phyloP scores from a whole-genome alignment of 2,329 filamentous ascomycete genomes.

The Pseudocercospora macadamiae region DNA sequence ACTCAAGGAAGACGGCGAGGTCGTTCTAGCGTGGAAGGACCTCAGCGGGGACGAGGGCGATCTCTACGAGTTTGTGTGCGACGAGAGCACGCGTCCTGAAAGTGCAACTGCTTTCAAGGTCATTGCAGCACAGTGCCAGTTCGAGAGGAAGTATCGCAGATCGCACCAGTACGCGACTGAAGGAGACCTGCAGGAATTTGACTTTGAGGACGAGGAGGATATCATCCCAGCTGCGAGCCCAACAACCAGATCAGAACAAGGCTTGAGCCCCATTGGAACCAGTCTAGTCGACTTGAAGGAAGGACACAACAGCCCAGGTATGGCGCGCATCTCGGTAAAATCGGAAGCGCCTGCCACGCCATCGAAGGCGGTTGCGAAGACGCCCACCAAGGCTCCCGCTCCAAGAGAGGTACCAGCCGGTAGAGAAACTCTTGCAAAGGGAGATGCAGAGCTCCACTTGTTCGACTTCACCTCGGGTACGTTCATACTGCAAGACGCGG shows the following conservation, averaged over 20 bases:
- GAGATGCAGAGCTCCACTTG: constrained; percentile 83
- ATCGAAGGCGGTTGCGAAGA: constrained; percentile 41
- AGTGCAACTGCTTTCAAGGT: constrained; percentile 80
- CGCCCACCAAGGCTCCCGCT: constrained; percentile 63
- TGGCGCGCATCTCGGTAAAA: constrained; percentile 36
- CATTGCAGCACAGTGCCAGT: constrained; percentile 89
- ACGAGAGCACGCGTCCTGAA: constrained; percentile 67
- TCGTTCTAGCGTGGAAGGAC: constrained; percentile 91
- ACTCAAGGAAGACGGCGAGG: constrained; percentile 76
- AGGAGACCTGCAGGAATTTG: constrained; percentile 78
- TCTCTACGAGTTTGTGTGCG: constrained; percentile 97
- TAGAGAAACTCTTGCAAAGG: constrained; percentile 72
- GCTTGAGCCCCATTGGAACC: constrained; percentile 33
- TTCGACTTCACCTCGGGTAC: constrained; percentile 88
- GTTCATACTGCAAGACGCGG: constrained; percentile 77
- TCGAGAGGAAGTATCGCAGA: constrained; percentile 91
- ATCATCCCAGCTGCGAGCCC: constrained; percentile 64
- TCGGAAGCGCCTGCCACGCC: constrained; percentile 33
- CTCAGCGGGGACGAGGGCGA: constrained; percentile 91
- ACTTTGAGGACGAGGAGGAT: constrained; percentile 67
- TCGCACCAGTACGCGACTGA: constrained; percentile 79
- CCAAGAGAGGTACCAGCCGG: constrained; percentile 66
- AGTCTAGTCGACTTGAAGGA: constrained; percentile 35
- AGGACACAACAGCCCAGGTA: constrained; percentile 26
- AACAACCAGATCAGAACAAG: constrained; percentile 36